Percentiles rank a stretch among this genome's conserved stretches.
Evolutionary conservation across 1,284 basidiomycete species (phyloP).

Genomic region (Salmacisia buchloeana): DNA sequence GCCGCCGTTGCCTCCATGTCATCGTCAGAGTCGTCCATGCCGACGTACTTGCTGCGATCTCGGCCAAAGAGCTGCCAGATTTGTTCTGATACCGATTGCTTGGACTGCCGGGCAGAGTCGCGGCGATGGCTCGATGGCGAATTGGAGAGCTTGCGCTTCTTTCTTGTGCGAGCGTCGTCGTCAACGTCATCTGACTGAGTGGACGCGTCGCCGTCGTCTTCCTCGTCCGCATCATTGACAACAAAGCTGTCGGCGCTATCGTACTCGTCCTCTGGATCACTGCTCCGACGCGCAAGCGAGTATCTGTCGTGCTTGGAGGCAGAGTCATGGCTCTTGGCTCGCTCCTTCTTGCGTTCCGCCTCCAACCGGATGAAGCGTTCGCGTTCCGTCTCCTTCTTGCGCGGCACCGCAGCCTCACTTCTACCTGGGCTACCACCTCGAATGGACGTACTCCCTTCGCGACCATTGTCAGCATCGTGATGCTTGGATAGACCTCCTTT

Average conservation of each 20-base stretch:
- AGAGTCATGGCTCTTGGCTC: too few relatives aligned
- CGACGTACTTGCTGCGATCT: conserved; percentile 31
- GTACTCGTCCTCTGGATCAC: conserved; percentile 16
- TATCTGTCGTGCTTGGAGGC: too few relatives aligned
- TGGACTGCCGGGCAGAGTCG: neutral
- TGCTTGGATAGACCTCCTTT: too few relatives aligned
- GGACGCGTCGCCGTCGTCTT: conserved; percentile 19
- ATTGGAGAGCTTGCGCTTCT: conserved; percentile 14
- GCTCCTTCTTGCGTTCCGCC: too few relatives aligned
- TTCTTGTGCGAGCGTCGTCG: conserved; percentile 12
- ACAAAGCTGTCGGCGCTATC: conserved; percentile 24
- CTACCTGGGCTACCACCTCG: neutral
- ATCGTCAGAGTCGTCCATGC: conserved; percentile 32
- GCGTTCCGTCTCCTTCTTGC: conserved; percentile 25
- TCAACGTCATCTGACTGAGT: conserved; percentile 2
- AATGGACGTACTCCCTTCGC: neutral
- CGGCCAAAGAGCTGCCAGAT: conserved; percentile 46
- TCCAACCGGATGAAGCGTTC: conserved; percentile 40
- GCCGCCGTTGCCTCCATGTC: conserved; percentile 47
- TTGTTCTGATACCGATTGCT: conserved; percentile 18
- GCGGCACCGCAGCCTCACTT: conserved; percentile 14
- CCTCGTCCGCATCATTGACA: conserved; percentile 20
- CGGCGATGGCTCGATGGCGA: neutral
- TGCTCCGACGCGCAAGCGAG: neutral
- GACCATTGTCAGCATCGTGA: neutral